These are phyloP conservation scores for Candida adriatica DNA, from an alignment of 805 yeast genomes.

Conservation along the genomic window DNA sequence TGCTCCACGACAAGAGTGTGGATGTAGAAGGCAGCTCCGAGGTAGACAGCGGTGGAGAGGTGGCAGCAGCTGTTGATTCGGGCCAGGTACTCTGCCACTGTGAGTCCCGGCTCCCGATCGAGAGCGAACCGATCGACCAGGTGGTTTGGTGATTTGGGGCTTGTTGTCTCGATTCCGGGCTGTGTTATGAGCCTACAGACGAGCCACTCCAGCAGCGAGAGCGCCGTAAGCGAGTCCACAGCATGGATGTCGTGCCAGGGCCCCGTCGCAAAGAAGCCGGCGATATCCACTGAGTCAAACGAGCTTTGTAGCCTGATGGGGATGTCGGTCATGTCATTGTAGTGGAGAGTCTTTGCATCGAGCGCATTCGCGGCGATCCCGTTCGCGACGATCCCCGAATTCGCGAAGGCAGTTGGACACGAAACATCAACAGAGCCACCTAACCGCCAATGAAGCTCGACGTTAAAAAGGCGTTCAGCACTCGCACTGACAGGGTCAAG, in stretches of 20 bases:
- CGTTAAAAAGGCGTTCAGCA: slow-evolving; percentile 63
- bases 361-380: background rate
- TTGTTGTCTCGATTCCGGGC: no score
- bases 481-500: slow-evolving; percentile 94
- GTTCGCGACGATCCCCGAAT: background rate
- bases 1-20: slow-evolving; percentile 16
- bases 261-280: slow-evolving; percentile 1
- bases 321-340: slow-evolving; percentile 8
- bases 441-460: slow-evolving; percentile 20
- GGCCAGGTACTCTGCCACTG: slow-evolving; percentile 21
- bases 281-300: slow-evolving; percentile 11
- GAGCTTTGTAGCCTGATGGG: slow-evolving; percentile 7
- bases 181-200: no score
- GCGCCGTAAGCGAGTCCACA: slow-evolving; percentile 7
- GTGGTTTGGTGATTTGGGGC: no score
- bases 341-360: background rate
- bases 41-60: slow-evolving; percentile 24
- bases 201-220: slow-evolving; percentile 7
- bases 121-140: slow-evolving; percentile 20
- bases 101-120: slow-evolving; percentile 18
- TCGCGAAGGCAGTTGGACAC: no score
- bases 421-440: background rate
- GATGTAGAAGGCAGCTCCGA: slow-evolving; percentile 22
- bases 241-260: slow-evolving; percentile 1
- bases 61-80: slow-evolving; percentile 24